Percentiles rank a stretch among this genome's conserved stretches.
Conservation (phyloP, 441 rosid genomes). For the Gossypium gossypioides region DNA sequence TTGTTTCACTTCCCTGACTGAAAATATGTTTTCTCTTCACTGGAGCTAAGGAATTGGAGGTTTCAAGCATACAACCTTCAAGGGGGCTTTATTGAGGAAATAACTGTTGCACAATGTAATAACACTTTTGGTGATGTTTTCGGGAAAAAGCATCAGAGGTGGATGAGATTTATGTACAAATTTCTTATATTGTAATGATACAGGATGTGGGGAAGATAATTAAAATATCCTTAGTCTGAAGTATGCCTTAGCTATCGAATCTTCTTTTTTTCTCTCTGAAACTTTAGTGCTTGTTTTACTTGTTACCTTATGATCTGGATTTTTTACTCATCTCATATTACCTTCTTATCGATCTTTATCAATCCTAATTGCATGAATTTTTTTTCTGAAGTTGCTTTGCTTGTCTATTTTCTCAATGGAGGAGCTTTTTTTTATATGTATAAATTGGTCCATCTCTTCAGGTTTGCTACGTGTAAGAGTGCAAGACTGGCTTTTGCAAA, state of each 20-base stretch:
- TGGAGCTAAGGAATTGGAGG: background rate
- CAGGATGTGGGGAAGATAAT: background rate
- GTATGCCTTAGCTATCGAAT: background rate
- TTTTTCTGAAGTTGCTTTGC: background rate
- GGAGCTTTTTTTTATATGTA: background rate
- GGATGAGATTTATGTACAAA: background rate
- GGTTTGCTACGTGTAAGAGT: slow-evolving; percentile 32
- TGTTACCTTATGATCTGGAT: background rate
- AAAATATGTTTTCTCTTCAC: background rate
- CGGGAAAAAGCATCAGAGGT: background rate
- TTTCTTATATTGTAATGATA: background rate
- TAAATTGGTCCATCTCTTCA: background rate
- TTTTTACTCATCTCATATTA: background rate
- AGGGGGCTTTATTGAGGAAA: background rate
- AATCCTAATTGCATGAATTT: background rate
- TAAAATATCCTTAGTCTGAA: background rate
- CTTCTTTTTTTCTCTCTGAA: background rate
- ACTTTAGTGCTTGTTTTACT: background rate
- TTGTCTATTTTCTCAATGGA: background rate
- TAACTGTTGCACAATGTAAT: background rate
- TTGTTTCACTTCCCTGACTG: background rate
- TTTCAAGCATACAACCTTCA: background rate
- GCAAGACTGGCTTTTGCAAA: slow-evolving; percentile 64
- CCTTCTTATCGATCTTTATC: background rate
- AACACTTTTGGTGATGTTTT: background rate